Conservation (phyloP, 129 eudicot genomes). For the Pittosporum tobira region DNA sequence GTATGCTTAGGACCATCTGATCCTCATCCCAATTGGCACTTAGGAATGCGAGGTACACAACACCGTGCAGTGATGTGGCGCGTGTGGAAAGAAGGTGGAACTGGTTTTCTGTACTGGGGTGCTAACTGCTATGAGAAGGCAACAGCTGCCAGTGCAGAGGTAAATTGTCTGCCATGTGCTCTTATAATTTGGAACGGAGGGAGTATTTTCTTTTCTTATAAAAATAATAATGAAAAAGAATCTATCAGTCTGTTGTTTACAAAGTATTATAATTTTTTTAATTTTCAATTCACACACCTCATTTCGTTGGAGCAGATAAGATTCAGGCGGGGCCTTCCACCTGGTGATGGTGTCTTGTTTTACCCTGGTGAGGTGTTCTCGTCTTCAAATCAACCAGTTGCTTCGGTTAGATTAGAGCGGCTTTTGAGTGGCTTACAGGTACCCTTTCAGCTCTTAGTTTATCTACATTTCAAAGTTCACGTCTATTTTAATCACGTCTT, state of each 20-base stretch:
- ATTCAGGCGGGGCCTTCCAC: conserved; percentile 97
- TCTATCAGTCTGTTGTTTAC: too few relatives aligned
- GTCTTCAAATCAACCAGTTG: conserved; percentile 80
- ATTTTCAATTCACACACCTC: too few relatives aligned
- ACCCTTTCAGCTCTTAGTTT: conserved; percentile 1
- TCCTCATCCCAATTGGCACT: conserved; percentile 99
- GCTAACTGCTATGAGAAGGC: conserved; percentile 99
- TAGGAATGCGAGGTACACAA: conserved; percentile 98
- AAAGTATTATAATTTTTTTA: too few relatives aligned
- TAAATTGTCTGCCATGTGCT: conserved; percentile 11
- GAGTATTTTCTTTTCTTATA: too few relatives aligned
- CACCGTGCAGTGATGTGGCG: conserved; percentile 99
- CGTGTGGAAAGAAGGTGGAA: conserved; percentile 99
- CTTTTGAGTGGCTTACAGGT: conserved; percentile 98
- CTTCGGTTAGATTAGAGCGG: conserved; percentile 88
- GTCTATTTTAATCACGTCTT: neutral
- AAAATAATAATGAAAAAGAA: too few relatives aligned
- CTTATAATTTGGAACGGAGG: too few relatives aligned
- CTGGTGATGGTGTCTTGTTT: conserved; percentile 92
- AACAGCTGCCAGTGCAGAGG: conserved; percentile 89
- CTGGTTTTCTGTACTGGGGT: conserved; percentile 98
- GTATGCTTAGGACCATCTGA: conserved; percentile 98
- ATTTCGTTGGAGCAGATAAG: conserved; percentile 46
- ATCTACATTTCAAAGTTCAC: neutral
- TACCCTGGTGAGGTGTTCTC: conserved; percentile 98